phyloP scores from a whole-genome alignment of 371 early-diverging fungal species.

The Rhizomucor pusillus region DNA sequence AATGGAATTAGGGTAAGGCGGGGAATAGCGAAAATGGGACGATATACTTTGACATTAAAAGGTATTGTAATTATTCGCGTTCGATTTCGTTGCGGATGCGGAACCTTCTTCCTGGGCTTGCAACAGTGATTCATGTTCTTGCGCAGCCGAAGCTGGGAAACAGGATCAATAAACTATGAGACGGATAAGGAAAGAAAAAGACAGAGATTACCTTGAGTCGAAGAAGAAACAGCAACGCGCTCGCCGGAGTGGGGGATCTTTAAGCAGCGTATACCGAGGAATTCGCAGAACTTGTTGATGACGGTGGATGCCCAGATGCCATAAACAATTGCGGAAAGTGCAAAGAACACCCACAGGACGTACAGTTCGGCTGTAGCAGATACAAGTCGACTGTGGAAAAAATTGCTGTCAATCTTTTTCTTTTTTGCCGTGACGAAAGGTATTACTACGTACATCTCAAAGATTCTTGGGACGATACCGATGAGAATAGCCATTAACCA shows the following conservation, averaged over 20 bases:
- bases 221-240: constrained; percentile 6
- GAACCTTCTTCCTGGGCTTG: constrained; percentile 17
- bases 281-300: constrained; percentile 81
- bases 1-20: no score
- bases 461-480: constrained; percentile 7
- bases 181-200: background rate
- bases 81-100: background rate
- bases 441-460: constrained; percentile 4
- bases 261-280: constrained; percentile 81
- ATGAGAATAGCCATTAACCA: constrained; percentile 18
- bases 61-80: background rate
- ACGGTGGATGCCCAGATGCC: constrained; percentile 78
- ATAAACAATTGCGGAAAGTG: constrained; percentile 66
- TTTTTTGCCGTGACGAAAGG: no score
- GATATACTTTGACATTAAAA: background rate
- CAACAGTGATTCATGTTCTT: constrained; percentile 26
- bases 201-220: background rate
- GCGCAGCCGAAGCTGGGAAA: constrained; percentile 1
- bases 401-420: background rate
- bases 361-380: constrained; percentile 54
- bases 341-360: constrained; percentile 61
- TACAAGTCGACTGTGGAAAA: constrained; percentile 32
- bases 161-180: constrained; percentile 1
- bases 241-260: constrained; percentile 55
- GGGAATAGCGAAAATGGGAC: no score